A percentile compares a stretch with the other conserved stretches of the same genome.
These are phyloP conservation scores for Leccinum barrowsii DNA, from an alignment of 768 basidiomycete genomes.

Conservation along the genomic window DNA sequence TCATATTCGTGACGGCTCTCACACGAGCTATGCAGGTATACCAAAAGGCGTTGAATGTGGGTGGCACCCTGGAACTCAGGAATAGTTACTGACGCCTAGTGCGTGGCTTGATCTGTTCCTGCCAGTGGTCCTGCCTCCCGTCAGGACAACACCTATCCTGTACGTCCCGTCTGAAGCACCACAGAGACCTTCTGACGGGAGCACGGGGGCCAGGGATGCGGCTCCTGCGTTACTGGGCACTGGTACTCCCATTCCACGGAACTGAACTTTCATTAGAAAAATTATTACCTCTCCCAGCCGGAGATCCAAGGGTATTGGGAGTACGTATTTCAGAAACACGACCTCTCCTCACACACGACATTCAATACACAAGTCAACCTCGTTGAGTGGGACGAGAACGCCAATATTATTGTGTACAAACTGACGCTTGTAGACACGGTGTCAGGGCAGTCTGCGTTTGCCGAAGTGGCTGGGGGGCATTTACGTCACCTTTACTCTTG, in stretches of 20 bases:
- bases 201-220: not conserved
- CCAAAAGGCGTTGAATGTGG: not conserved
- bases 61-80: not conserved
- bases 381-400: slow-evolving; percentile 44
- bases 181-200: not conserved
- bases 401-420: slow-evolving; percentile 36
- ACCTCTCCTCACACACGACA: slow-evolving; percentile 33
- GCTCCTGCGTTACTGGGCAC: not conserved
- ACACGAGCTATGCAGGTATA: slow-evolving; percentile 22
- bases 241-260: slow-evolving; percentile 2
- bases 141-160: slow-evolving; percentile 3
- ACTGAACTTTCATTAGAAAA: not conserved
- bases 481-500: slow-evolving; percentile 1
- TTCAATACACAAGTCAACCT: slow-evolving; percentile 32
- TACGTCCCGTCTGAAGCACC: not conserved
- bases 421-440: slow-evolving; percentile 31
- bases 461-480: not conserved
- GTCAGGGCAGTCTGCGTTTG: slow-evolving; percentile 33
- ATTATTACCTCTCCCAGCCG: slow-evolving; percentile 2
- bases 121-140: not conserved
- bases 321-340: slow-evolving; percentile 42
- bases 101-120: not conserved
- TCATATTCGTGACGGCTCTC: not conserved
- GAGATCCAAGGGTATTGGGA: slow-evolving; percentile 33
- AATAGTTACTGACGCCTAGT: not conserved